Conservation (phyloP, 352 stramenopile genomes). For the Globisporangium irregulare region DNA sequence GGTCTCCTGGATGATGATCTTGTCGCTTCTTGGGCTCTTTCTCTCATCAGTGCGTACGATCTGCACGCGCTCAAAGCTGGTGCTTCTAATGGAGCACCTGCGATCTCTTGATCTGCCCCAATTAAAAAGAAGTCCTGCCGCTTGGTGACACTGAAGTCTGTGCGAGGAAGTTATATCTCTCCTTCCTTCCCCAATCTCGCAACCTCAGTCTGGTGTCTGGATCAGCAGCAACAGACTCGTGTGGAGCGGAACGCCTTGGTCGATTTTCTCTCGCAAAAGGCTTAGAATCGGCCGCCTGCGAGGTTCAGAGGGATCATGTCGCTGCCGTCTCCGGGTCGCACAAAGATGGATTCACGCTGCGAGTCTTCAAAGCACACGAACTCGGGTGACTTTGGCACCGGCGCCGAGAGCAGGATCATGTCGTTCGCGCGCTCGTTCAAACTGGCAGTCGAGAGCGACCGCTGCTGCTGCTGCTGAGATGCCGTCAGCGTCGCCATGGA, state of each 20-base stretch:
- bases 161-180: background rate
- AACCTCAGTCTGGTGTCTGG: background rate
- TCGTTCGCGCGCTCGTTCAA: constrained; percentile 15
- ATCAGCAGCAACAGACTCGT: too few relatives aligned
- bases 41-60: background rate
- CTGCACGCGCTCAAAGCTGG: too few relatives aligned
- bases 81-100: too few relatives aligned
- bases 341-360: constrained; percentile 29
- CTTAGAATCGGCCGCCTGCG: constrained; percentile 13
- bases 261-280: background rate
- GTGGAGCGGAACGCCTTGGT: too few relatives aligned
- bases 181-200: background rate
- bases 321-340: constrained; percentile 24
- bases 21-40: background rate
- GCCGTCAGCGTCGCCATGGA: constrained; percentile 6
- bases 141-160: background rate
- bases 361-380: constrained; percentile 50
- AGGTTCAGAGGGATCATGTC: constrained; percentile 65
- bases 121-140: too few relatives aligned
- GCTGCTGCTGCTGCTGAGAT: constrained; percentile 6
- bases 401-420: constrained; percentile 29
- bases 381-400: constrained; percentile 18
- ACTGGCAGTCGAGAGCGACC: background rate
- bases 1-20: background rate
- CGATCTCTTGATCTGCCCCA: too few relatives aligned